Base-by-base conservation (phyloP, 192 early-diverging fungal genomes). In the Mortierella claussenii region DNA sequence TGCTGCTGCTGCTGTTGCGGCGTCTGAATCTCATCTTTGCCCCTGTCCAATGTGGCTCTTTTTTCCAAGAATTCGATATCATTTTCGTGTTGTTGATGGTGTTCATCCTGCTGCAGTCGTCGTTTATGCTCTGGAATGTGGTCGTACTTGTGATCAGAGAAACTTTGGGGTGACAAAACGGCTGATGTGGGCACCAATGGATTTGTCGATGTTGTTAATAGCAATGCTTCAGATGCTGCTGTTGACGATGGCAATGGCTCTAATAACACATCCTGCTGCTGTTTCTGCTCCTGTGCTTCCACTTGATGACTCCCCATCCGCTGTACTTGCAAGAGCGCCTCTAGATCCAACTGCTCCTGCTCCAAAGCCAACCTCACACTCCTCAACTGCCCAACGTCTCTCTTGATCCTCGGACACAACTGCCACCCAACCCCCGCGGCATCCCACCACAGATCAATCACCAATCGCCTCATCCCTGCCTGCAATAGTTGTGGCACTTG, bases 381-480 rank as follows among this genome's bases (percentile, higher is more conserved):
- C 11, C 42, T 23, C 23, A 60, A 11, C 10, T 58, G 62, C 0
- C 27, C 30, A 1, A 23, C 48, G 30, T 55, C 46, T 43, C 63
- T 37, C 18, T 60, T 75, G 51, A 75, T 17, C 12, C 70, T 31
- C 0, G 70, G 70, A 33, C 70, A 75, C 13, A 75, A 44, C 33
- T 75, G 70, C 70, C 70, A 75, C 1, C 70, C 70, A 26, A 60
- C 33, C 23, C 13, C 63, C 8, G 54, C 54, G 13, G 36, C 33
- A 47, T 75, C 70, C 70, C 70, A 75, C 70, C 70, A 75, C 6
- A 75, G 44, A 49, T 75, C 70, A n/a, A 75, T 21, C 2, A 75
- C 63, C 42, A 75, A 46, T 32, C 65, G 34, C 15, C 73, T 8
- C 65, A 76, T 67, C 18, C 73, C 73, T 21, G 73, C 65, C 30